These are phyloP conservation scores for Closterium sp. DNA, from an alignment of 139 green algal species.

Conservation along the genomic window DNA sequence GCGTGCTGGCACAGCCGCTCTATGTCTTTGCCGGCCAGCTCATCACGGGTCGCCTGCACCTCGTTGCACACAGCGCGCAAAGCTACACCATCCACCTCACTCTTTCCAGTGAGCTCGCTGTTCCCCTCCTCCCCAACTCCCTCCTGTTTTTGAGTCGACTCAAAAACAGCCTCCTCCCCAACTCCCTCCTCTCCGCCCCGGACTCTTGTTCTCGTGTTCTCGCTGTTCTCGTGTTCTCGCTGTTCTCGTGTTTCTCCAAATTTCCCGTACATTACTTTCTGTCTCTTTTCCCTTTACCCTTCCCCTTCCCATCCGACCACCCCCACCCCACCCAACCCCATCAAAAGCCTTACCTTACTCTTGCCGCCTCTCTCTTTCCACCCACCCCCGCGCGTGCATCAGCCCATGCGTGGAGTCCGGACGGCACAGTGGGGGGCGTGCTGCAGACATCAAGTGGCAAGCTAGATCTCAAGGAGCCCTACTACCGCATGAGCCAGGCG, in stretches of 20 bases:
- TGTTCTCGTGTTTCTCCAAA: too few species aligned
- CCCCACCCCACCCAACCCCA: too few species aligned
- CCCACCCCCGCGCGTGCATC: not conserved
- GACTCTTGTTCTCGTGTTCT: too few species aligned
- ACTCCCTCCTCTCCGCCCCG: too few species aligned
- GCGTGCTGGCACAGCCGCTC: slow-evolving; percentile 38
- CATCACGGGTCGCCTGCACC: slow-evolving; percentile 31
- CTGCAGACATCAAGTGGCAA: slow-evolving; percentile 26
- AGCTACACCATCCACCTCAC: slow-evolving; percentile 50
- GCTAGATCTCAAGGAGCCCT: slow-evolving; percentile 47
- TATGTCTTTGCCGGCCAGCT: slow-evolving; percentile 36
- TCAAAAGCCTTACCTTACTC: too few species aligned
- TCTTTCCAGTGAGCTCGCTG: not conserved
- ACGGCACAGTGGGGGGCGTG: not conserved
- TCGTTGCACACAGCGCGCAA: slow-evolving; percentile 29
- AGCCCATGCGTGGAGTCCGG: not conserved
- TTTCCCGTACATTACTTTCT: too few species aligned
- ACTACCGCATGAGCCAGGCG: slow-evolving; percentile 46
- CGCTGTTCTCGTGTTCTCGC: too few species aligned
- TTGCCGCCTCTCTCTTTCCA: too few species aligned
- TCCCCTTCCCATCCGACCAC: not conserved
- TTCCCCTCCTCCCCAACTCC: not conserved
- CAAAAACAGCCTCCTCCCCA: too few species aligned
- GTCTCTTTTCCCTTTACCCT: not conserved
- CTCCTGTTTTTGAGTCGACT: too few species aligned